Percentiles rank a stretch among this genome's conserved stretches.
Conservation (phyloP, 768 basidiomycete species). For the Suillus clintonianus region DNA sequence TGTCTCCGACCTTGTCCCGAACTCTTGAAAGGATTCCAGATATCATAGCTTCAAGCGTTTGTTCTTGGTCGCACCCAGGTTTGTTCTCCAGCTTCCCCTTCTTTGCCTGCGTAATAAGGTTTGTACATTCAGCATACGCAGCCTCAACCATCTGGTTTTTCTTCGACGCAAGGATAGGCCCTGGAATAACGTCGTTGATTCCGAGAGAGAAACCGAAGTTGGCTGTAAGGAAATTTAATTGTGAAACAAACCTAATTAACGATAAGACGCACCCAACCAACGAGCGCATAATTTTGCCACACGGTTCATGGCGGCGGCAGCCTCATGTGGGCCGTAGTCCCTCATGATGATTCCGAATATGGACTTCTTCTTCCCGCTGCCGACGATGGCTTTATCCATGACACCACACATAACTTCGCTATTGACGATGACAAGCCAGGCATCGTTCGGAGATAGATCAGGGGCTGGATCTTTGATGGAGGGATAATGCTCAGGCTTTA, state of each 20-base stretch:
- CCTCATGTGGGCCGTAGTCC: constrained; percentile 95
- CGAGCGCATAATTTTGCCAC: constrained; percentile 94
- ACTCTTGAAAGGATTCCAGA: constrained; percentile 93
- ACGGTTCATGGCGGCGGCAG: constrained; percentile 93
- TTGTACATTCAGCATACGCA: constrained; percentile 86
- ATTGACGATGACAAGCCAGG: constrained; percentile 95
- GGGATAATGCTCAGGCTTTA: constrained; percentile 59
- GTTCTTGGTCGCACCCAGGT: constrained; percentile 96
- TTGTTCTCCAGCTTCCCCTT: constrained; percentile 93
- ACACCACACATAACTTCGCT: constrained; percentile 99
- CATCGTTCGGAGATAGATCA: constrained; percentile 95
- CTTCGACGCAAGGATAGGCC: constrained; percentile 72
- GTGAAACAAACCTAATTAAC: neutral
- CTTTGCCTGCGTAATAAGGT: constrained; percentile 87
- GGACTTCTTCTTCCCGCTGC: constrained; percentile 98
- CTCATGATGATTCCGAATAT: constrained; percentile 97
- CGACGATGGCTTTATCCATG: constrained; percentile 98
- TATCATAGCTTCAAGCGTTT: constrained; percentile 95
- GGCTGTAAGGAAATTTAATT: constrained; percentile 52
- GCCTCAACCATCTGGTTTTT: constrained; percentile 87
- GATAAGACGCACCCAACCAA: constrained; percentile 70
- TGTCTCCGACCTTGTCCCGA: constrained; percentile 93
- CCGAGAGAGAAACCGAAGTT: constrained; percentile 98
- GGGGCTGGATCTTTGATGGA: constrained; percentile 59
- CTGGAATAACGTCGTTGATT: constrained; percentile 98